Base-by-base conservation (phyloP, 306 rosid genomes). In the Dryas drummondii region DNA sequence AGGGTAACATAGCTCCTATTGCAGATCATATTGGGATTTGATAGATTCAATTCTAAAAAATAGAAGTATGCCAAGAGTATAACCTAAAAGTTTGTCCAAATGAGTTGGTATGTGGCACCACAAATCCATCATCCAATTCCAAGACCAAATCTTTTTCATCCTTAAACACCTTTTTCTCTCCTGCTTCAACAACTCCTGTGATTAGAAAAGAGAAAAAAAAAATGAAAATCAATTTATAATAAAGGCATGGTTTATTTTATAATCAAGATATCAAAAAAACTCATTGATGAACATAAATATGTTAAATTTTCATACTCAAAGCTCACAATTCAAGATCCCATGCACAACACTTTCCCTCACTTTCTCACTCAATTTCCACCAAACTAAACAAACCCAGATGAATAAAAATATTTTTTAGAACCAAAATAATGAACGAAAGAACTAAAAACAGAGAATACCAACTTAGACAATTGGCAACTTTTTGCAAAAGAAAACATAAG, bases 71-170 rank as follows among this genome's bases (percentile, higher is more conserved):
- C 8, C 8, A 55, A 47, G 3, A 67, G 19, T 41, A n/a, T 67
- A 85, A 91, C 97, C 97, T 89, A 82, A 89, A 91, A 4, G 85
- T 84, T 60, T 85, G 91, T n/a, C 97, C 97, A 72, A 91, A 91
- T 4, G 97, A 83, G 73, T 91, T 91, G 75, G 83, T 64, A n/a
- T 82, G 76, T 42, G 97, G 90, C 64, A 86, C 82, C 77, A 68
- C 66, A 86, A 89, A 88, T 65, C 80, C 96, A 68, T 87, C 93
- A 9, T 89, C 93, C 78, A 87, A 77, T 5, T 89, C 93, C 78
- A 87, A 77, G 27, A 50, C 79, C 81, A 91, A 15, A 54, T 87
- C 91, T 53, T 76, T 82, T 73, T 82, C 91, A 80, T 84, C 83
- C 9, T 44, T 57, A 42, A 47, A 46, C 62, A 59, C 78, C 32